phyloP scores from a whole-genome alignment of 2,329 filamentous ascomycete species.

The Aureobasidium mangrovei region DNA sequence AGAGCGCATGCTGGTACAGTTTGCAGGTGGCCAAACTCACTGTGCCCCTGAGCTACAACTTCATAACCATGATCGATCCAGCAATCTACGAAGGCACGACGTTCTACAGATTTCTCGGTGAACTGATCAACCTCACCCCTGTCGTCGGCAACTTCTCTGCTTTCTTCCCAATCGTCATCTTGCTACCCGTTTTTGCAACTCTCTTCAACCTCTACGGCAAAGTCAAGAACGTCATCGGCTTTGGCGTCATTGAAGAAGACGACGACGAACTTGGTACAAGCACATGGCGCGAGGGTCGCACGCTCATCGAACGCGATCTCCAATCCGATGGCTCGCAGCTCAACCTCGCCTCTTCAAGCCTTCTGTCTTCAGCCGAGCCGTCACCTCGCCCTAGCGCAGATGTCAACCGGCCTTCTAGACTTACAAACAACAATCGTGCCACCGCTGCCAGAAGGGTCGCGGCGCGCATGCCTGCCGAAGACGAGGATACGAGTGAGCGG shows the following conservation, averaged over 20 bases:
- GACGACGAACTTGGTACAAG: constrained; percentile 59
- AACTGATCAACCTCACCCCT: constrained; percentile 72
- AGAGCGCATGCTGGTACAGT: constrained; percentile 93
- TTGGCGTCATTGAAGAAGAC: constrained; percentile 65
- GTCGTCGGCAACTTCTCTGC: constrained; percentile 78
- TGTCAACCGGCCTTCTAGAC: constrained; percentile 12
- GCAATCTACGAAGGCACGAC: constrained; percentile 66
- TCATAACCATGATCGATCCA: constrained; percentile 75
- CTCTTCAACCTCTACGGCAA: constrained; percentile 84
- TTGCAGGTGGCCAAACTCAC: constrained; percentile 87
- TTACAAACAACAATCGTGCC: constrained; percentile 3
- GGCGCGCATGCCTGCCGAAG: constrained; percentile 27
- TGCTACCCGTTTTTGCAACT: constrained; percentile 76
- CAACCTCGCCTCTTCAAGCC: constrained; percentile 23
- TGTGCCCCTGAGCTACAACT: constrained; percentile 91
- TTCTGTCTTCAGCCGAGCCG: constrained; percentile 5
- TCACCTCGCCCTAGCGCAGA: constrained; percentile 12
- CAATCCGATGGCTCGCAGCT: constrained; percentile 33
- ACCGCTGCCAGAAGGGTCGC: constrained; percentile 6
- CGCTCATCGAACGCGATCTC: constrained; percentile 77
- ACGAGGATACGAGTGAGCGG: constrained; percentile 54
- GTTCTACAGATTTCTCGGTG: constrained; percentile 81
- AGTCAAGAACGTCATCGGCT: constrained; percentile 67
- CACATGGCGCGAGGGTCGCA: constrained; percentile 83
- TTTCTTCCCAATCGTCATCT: constrained; percentile 79